Conservation (phyloP, 805 yeast genomes). For the Kodamaea laetipori region DNA sequence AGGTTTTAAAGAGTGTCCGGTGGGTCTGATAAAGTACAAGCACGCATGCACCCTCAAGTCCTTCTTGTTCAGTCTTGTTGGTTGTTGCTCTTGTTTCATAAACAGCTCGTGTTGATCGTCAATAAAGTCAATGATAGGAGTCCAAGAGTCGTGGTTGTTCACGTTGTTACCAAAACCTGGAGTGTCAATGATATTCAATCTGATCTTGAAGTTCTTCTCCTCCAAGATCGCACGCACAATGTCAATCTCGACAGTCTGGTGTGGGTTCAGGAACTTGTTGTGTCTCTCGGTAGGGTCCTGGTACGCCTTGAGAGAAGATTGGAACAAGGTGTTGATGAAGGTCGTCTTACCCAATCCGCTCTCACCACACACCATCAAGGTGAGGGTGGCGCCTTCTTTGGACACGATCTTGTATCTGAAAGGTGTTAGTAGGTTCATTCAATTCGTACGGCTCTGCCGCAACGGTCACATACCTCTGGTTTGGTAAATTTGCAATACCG, state of each 20-base stretch:
- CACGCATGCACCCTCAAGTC: conserved; percentile 92
- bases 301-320: conserved; percentile 65
- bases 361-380: conserved; percentile 88
- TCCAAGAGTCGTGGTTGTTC: conserved; percentile 84
- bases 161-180: conserved; percentile 94
- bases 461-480: conserved; percentile 56
- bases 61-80: conserved; percentile 61
- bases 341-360: conserved; percentile 93
- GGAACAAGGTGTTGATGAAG: conserved; percentile 82
- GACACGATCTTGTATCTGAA: conserved; percentile 70
- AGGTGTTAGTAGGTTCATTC: conserved; percentile 11
- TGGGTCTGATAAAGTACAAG: conserved; percentile 86
- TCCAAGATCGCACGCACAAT: conserved; percentile 77
- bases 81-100: conserved; percentile 95
- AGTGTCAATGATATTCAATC: conserved; percentile 83
- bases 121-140: conserved; percentile 81
- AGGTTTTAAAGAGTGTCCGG: conserved; percentile 85
- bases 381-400: conserved; percentile 73
- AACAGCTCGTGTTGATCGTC: conserved; percentile 88
- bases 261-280: conserved; percentile 55
- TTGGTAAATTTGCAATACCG: conserved; percentile 73
- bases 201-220: conserved; percentile 78
- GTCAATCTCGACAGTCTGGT: conserved; percentile 76
- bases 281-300: conserved; percentile 56
- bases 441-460: not conserved